phyloP scores from a whole-genome alignment of 163 green algal species.

The Scenedesmus sp. region DNA sequence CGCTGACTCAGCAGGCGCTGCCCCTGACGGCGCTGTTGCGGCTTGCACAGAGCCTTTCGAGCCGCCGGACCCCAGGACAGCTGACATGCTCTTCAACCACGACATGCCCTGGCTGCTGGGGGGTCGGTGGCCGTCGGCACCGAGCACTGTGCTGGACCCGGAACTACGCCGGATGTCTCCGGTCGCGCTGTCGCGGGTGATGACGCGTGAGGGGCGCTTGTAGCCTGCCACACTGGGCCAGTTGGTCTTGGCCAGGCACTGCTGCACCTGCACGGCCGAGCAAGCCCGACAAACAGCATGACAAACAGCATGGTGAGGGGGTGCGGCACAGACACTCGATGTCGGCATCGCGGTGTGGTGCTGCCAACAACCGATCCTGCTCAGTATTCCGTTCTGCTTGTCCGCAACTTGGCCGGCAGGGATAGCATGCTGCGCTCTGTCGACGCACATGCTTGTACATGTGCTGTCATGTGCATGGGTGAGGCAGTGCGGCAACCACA shows the following conservation, averaged over 20 bases:
- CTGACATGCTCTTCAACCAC: not conserved
- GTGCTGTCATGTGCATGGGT: too few species aligned
- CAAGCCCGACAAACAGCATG: too few species aligned
- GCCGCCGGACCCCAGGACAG: not conserved
- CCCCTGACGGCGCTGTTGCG: not conserved
- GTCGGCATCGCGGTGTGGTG: too few species aligned
- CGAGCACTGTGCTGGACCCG: not conserved
- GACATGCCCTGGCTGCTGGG: not conserved
- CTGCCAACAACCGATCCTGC: too few species aligned
- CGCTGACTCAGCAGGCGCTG: not conserved
- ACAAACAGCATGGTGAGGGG: too few species aligned
- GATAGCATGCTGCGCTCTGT: too few species aligned
- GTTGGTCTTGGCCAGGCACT: conserved; percentile 40
- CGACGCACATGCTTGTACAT: too few species aligned
- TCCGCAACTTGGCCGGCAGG: too few species aligned
- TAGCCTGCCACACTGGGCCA: not conserved
- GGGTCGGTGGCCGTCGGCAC: not conserved
- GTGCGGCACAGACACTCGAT: too few species aligned
- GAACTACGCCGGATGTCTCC: not conserved
- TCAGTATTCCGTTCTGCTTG: too few species aligned
- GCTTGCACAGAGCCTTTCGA: not conserved
- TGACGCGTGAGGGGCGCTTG: not conserved
- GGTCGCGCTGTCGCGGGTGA: not conserved
- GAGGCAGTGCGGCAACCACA: too few species aligned
- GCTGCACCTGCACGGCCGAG: conserved; percentile 1